Conservation (phyloP, 1,284 basidiomycete species). For the Microbotryum intermedium region DNA sequence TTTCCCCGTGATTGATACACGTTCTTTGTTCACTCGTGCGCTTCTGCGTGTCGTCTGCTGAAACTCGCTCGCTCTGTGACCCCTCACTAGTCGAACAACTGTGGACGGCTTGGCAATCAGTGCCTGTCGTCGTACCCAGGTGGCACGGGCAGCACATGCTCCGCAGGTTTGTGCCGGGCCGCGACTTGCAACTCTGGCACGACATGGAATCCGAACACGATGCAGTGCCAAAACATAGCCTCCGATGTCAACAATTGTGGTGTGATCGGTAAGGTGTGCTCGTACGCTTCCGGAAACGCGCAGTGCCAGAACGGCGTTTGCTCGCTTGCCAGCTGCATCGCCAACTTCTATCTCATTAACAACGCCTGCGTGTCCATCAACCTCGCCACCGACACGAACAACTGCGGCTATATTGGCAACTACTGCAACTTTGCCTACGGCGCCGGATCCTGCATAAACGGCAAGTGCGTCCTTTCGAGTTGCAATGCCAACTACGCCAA, state of each 20-base stretch:
- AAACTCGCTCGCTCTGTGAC: neutral
- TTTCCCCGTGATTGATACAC: neutral
- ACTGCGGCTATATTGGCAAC: neutral
- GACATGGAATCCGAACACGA: constrained; percentile 1
- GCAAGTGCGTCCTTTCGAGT: neutral
- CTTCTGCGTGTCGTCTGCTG: neutral
- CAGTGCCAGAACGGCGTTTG: neutral
- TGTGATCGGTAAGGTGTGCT: constrained; percentile 10
- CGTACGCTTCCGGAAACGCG: neutral
- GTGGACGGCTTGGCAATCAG: constrained; percentile 11
- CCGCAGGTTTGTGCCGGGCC: constrained; percentile 9
- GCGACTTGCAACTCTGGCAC: constrained; percentile 5
- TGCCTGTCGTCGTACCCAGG: constrained; percentile 18
- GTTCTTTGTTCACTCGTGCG: too few relatives aligned
- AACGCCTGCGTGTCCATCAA: neutral
- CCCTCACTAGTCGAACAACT: constrained; percentile 12
- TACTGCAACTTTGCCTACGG: neutral
- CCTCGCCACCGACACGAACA: neutral
- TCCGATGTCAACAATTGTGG: constrained; percentile 17
- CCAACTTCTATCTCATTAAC: neutral
- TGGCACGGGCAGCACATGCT: constrained; percentile 11
- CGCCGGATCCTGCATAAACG: neutral
- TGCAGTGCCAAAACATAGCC: constrained; percentile 5
- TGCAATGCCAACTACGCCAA: neutral
- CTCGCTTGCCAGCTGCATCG: neutral